phyloP scores from a whole-genome alignment of 73 alveolate species.

The Paramecium sonneborni region DNA sequence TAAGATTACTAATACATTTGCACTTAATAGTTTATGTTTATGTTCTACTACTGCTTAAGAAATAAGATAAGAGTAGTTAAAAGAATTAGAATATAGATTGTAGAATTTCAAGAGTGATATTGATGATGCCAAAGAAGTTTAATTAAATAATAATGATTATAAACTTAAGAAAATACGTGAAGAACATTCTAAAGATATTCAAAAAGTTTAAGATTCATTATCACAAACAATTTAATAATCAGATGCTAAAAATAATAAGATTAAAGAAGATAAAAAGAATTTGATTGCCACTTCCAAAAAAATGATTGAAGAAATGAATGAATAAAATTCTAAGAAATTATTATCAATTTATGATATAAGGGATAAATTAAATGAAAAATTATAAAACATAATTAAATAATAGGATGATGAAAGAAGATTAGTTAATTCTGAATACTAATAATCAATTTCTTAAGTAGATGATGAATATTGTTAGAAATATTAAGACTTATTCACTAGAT shows the following conservation, averaged over 20 bases:
- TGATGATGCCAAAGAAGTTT: conserved; percentile 60
- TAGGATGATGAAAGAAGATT: neutral
- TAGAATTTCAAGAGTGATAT: conserved; percentile 63
- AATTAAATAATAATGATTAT: conserved; percentile 21
- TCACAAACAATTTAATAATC: neutral
- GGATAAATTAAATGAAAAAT: conserved; percentile 48
- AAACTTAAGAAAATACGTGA: neutral
- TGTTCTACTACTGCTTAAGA: conserved; percentile 36
- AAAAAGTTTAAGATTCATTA: neutral
- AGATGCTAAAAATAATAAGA: neutral
- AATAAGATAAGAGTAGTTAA: conserved; percentile 35
- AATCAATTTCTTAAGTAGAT: conserved; percentile 38
- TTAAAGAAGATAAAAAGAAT: conserved; percentile 49
- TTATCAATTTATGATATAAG: conserved; percentile 14
- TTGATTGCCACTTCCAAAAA: conserved; percentile 8
- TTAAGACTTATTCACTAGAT: conserved; percentile 48
- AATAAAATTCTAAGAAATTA: conserved; percentile 36
- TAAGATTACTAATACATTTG: conserved; percentile 46
- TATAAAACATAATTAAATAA: neutral
- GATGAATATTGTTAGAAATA: conserved; percentile 59
- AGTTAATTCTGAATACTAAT: neutral
- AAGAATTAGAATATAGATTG: conserved; percentile 56
- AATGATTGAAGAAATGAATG: conserved; percentile 9
- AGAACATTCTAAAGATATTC: neutral
- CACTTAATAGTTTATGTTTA: conserved; percentile 53